A percentile compares a stretch with the other conserved stretches of the same genome.
Evolutionary conservation across 495 filamentous ascomycete species (phyloP).

Genomic region (Xylaria nigripes): DNA sequence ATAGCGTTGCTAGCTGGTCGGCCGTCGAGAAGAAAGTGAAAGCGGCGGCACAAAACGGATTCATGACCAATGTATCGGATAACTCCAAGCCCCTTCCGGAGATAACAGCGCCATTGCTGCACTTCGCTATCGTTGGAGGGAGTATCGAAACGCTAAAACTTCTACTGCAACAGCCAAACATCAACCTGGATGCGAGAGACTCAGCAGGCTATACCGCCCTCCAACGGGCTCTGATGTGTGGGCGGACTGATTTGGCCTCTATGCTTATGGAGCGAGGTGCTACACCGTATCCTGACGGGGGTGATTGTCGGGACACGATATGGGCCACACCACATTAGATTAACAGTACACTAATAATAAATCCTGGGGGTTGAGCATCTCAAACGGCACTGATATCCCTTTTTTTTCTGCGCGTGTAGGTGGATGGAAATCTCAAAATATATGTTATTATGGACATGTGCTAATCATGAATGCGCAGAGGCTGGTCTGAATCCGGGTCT

Average conservation of each 20-base stretch:
- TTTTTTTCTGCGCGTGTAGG: too few species aligned
- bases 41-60: conserved; percentile 12
- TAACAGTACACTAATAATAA: neutral
- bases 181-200: conserved; percentile 23
- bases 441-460: too few species aligned
- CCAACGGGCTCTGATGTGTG: conserved; percentile 24
- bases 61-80: conserved; percentile 13
- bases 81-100: conserved; percentile 22
- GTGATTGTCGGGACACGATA: conserved; percentile 6
- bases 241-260: conserved; percentile 27
- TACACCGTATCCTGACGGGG: conserved; percentile 19
- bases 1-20: conserved; percentile 21
- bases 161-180: conserved; percentile 22
- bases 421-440: too few species aligned
- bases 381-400: too few species aligned
- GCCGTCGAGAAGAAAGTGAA: conserved; percentile 20
- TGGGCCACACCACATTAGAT: neutral
- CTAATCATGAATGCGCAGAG: too few species aligned
- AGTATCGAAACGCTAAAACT: conserved; percentile 23
- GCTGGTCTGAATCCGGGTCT: too few species aligned
- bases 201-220: conserved; percentile 24
- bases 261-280: conserved; percentile 26
- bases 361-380: too few species aligned
- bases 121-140: conserved; percentile 25
- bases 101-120: conserved; percentile 26